These are phyloP conservation scores for Vicia villosa DNA, from an alignment of 306 rosid genomes.

Conservation along the genomic window DNA sequence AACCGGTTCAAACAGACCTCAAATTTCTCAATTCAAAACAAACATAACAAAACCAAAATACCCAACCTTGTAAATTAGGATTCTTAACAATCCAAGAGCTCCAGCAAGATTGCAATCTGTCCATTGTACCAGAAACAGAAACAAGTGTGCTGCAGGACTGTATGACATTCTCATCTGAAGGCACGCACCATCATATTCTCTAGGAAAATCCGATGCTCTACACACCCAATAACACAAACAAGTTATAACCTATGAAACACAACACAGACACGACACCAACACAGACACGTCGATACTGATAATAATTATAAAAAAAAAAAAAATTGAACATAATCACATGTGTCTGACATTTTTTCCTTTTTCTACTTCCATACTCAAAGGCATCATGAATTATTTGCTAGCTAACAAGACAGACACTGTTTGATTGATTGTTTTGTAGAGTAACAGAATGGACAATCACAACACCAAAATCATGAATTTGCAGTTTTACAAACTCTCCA, in stretches of 20 bases:
- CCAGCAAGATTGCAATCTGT: constrained; percentile 95
- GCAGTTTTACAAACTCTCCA: constrained; percentile 4
- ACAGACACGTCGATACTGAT: no score
- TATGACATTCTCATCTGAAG: constrained; percentile 99
- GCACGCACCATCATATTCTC: constrained; percentile 95
- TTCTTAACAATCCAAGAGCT: constrained; percentile 86
- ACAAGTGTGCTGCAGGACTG: constrained; percentile 93
- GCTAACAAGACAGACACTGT: neutral
- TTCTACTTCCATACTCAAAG: neutral
- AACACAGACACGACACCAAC: no score
- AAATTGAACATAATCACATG: no score
- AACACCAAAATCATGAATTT: constrained; percentile 7
- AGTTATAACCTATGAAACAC: neutral
- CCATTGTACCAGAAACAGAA: constrained; percentile 94
- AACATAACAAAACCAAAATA: constrained; percentile 15
- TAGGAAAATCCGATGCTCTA: constrained; percentile 86
- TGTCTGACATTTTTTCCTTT: no score
- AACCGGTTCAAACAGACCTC: neutral
- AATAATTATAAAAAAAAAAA: no score
- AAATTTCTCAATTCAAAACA: constrained; percentile 30
- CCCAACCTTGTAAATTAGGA: constrained; percentile 83
- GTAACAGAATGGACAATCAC: neutral
- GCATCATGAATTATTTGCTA: neutral
- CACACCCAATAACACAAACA: constrained; percentile 35
- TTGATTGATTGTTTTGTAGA: neutral